These are phyloP conservation scores for Exophiala spinifera DNA, from an alignment of 2,329 filamentous ascomycete species.

Conservation along the genomic window DNA sequence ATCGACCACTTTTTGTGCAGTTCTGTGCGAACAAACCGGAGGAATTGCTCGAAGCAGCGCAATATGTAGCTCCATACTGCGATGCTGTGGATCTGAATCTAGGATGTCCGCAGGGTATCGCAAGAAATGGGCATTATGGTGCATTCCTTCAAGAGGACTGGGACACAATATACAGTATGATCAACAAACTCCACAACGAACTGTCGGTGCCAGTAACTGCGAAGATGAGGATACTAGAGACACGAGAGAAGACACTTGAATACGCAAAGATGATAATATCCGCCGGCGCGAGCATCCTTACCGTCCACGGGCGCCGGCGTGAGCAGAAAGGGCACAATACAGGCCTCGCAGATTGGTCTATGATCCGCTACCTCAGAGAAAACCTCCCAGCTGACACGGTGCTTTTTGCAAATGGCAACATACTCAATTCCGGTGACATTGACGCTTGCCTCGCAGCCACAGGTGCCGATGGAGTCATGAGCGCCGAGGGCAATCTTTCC, in stretches of 20 bases:
- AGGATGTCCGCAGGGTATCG: conserved; percentile 94
- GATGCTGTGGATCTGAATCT: conserved; percentile 91
- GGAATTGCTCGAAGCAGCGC: conserved; percentile 61
- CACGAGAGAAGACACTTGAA: conserved; percentile 76
- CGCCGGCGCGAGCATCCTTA: conserved; percentile 88
- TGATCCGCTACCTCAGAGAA: conserved; percentile 77
- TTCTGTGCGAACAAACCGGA: conserved; percentile 67
- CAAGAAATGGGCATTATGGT: conserved; percentile 84
- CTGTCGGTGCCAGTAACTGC: conserved; percentile 84
- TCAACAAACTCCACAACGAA: conserved; percentile 75
- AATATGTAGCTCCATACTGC: conserved; percentile 77
- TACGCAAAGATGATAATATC: conserved; percentile 85
- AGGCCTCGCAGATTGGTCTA: conserved; percentile 86
- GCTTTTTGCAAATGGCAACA: conserved; percentile 94
- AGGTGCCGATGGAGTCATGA: conserved; percentile 91
- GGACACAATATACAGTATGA: conserved; percentile 74
- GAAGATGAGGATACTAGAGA: conserved; percentile 89
- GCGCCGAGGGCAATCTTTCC: conserved; percentile 89
- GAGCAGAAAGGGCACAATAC: conserved; percentile 97
- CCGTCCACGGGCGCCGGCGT: conserved; percentile 81
- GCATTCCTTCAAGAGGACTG: conserved; percentile 94
- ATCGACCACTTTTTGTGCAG: conserved; percentile 90
- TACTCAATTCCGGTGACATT: conserved; percentile 76
- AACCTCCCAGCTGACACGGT: conserved; percentile 83
- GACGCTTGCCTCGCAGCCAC: conserved; percentile 74